Evolutionary conservation across 106 monocot species (phyloP), one percentile per base, ranked within the genome.

Genomic region (Apostasia shenzhenica): DNA sequence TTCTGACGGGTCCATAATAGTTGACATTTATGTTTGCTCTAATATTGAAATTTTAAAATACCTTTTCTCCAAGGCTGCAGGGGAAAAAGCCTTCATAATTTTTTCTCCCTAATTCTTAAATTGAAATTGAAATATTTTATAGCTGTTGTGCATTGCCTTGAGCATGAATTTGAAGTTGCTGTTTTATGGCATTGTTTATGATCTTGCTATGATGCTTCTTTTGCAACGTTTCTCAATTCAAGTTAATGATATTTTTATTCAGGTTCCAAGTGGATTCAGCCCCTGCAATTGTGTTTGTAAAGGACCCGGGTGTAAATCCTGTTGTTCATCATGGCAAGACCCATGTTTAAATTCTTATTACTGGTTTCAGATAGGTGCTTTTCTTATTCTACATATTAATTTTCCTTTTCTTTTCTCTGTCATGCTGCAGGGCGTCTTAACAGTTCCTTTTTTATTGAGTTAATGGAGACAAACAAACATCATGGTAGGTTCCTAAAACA

Each of bases 221-320:
- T 54, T 9, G 8, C 8, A 54, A 5, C 10, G 8, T 65, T 14
- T n/a, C 14, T 66, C 11, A 60, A 60, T 13, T 70, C 42, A 6
- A 66, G 54, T 63, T 40, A 13, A 60, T 76, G 46, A 14, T 46
- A 59, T 67, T 63, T 48, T 65, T 65, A 5, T 65, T 70, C 85
- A 99, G 99, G 80, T 83, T 99, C 73, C 67, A 76, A 14, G 89
- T 99, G 75, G 99, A 99, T 61, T 90, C 93, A 57, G 86, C 99
- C 46, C 99, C 99, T 55, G 80, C 99, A 65, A 45, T 93, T 77
- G 81, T 93, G 44, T 65, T 92, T 79, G 61, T 93, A 54, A 99
- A 88, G 77, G 89, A 90, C 56, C 78, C 83, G 1, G 86, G 86
- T 57, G 61, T 83, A 10, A 71, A 83, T 54, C 93, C 93, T 64